These are phyloP conservation scores for Taiozyma sp. DNA, from an alignment of 1,139 yeast genomes.

Conservation along the genomic window DNA sequence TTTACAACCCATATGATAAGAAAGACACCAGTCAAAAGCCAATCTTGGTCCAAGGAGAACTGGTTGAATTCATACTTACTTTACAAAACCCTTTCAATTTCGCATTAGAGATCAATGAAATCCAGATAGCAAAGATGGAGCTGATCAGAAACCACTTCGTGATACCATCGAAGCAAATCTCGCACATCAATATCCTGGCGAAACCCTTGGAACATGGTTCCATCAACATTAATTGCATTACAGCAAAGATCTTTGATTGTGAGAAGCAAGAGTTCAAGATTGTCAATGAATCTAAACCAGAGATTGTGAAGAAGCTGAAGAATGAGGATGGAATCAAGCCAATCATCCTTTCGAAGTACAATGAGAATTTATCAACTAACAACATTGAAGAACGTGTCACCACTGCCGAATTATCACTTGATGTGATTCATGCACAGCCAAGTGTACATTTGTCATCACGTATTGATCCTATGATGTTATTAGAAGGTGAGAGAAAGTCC, in stretches of 20 bases:
- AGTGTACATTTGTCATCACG: conserved; percentile 46
- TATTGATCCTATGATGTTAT: conserved; percentile 58
- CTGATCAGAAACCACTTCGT: conserved; percentile 27
- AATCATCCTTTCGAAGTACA: conserved; percentile 8
- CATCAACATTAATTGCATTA: conserved; percentile 37
- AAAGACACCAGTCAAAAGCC: conserved; percentile 16
- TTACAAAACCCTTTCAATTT: conserved; percentile 82
- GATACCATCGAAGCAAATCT: conserved; percentile 36
- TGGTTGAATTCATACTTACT: conserved; percentile 45
- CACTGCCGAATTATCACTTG: conserved; percentile 17
- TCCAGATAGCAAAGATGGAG: conserved; percentile 36
- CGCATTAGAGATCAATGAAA: conserved; percentile 56
- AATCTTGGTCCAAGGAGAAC: conserved; percentile 50
- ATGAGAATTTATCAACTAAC: conserved; percentile 7
- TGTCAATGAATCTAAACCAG: conserved; percentile 20
- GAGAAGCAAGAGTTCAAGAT: conserved; percentile 30
- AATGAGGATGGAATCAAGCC: conserved; percentile 1
- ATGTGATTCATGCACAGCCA: conserved; percentile 66
- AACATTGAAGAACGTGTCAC: conserved; percentile 14
- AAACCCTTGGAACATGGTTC: conserved; percentile 39
- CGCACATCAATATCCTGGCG: conserved; percentile 36
- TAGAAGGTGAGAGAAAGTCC: conserved; percentile 65
- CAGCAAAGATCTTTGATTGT: conserved; percentile 43
- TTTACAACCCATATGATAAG: conserved; percentile 31
- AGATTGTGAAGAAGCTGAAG: conserved; percentile 25